Evolutionary conservation across 2,329 filamentous ascomycete species (phyloP).

Genomic region (Exophiala viscosa): DNA sequence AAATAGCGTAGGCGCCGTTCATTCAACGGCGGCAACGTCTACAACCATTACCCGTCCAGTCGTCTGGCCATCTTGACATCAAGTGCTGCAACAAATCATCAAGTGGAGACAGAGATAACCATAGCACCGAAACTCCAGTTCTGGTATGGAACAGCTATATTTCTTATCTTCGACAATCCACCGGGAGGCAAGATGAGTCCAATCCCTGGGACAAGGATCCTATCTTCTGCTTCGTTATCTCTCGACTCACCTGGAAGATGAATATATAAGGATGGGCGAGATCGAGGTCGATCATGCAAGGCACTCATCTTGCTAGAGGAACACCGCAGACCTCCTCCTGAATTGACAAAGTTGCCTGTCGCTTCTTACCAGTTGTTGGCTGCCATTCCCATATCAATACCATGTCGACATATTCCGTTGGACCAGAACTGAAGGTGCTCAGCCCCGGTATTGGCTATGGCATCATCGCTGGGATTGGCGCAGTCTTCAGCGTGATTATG

Average conservation of each 20-base stretch:
- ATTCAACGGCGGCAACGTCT: background rate
- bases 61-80: background rate
- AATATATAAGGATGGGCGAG: background rate
- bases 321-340: background rate
- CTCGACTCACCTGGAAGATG: background rate
- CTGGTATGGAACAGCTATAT: background rate
- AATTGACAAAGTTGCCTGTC: background rate
- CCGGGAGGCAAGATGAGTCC: background rate
- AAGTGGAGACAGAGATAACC: background rate
- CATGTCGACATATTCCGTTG: slow-evolving; percentile 1
- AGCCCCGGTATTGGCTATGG: slow-evolving; percentile 46
- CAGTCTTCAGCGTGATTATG: slow-evolving; percentile 43
- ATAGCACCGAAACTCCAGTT: background rate
- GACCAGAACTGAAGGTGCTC: slow-evolving; percentile 1
- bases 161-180: background rate
- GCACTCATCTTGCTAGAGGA: background rate
- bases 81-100: background rate
- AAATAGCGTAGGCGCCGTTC: background rate
- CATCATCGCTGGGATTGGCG: slow-evolving; percentile 48
- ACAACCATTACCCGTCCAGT: background rate
- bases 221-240: background rate
- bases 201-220: background rate
- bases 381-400: background rate
- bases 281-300: background rate
- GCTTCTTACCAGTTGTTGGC: background rate